Evolutionary conservation across 495 filamentous ascomycete species (phyloP), one percentile per base, ranked within the genome.

Genomic region (Penicillium odoratum): DNA sequence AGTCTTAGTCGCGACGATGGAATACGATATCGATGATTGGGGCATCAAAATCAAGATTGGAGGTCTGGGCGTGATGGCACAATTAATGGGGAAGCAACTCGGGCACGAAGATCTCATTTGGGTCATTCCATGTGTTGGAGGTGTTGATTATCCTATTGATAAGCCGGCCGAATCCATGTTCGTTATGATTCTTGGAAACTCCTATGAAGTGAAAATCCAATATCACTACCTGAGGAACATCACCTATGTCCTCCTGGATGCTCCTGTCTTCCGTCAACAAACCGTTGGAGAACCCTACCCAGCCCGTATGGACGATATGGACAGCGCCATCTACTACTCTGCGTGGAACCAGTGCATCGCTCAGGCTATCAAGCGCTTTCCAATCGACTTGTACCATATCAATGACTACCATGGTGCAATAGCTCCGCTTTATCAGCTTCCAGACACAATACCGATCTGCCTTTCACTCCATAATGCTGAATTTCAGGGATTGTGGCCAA

Each of bases 391-490:
- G 21, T 92, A 92, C 65, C 88, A 92, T 67, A 87, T 91, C 65
- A 92, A 92, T 69, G 88, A 92, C 66, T 92, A 91, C 66, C 88
- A 92, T 57, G 88, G 88, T 31, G 85, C 88, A 16, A 70, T 88
- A 6, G 88, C 88, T 38, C 88, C 87, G 10, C 73, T 91, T 7
- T 87, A 92, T 57, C 77, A 89, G 16, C 77, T 90, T 5, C 88
- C 88, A 13, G 72, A 81, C 38, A 87, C 75, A 1, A 64, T 79
- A 44, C 80, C 77, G 1, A 63, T 72, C 11, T 78, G 73, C 44
- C 65, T 80, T 3, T 83, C 78, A n/a, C 78, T 84, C 16, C 84
- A 87, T 68, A 86, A 90, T 59, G 88, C 86, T 34, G 86, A 91
- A 68, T 90, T 89, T 61, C 88, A 90, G 61, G 86, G 87, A 43